phyloP scores from a whole-genome alignment of 2,329 filamentous ascomycete genomes.

The Alternaria sp. region DNA sequence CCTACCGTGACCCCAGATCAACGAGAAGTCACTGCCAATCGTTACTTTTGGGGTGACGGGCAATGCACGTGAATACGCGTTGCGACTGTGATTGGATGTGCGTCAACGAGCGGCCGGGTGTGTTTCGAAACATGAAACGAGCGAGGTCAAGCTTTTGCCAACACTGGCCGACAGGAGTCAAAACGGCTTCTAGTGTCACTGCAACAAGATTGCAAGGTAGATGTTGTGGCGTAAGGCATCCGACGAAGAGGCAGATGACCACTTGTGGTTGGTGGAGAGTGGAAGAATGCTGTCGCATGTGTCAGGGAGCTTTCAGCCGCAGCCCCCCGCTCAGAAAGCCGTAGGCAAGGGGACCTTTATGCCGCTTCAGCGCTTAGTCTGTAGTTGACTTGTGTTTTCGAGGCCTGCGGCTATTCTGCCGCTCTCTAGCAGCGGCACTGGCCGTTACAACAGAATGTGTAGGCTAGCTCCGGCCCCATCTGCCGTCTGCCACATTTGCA shows the following conservation, averaged over 20 bases:
- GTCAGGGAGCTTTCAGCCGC: conserved; percentile 3
- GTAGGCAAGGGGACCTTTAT: conserved; percentile 3
- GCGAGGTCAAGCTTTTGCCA: conserved; percentile 34
- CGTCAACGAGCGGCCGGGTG: conserved; percentile 3
- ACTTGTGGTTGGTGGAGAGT: background rate
- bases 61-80: conserved; percentile 23
- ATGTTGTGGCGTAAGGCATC: background rate
- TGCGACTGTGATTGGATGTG: conserved; percentile 29
- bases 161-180: conserved; percentile 13
- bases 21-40: conserved; percentile 23
- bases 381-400: background rate
- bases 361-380: background rate
- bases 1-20: conserved; percentile 6
- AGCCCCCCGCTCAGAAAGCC: conserved; percentile 1
- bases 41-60: conserved; percentile 8
- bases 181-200: conserved; percentile 9
- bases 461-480: conserved; percentile 2
- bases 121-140: conserved; percentile 43
- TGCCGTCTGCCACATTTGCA: conserved; percentile 14
- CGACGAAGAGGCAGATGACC: background rate
- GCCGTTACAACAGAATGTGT: background rate
- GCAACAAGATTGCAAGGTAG: conserved; percentile 1
- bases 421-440: background rate
- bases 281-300: conserved; percentile 1
- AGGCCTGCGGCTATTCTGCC: background rate